Evolutionary conservation across 345 rosid genomes (phyloP).

Genomic region (Eucalyptus albens): DNA sequence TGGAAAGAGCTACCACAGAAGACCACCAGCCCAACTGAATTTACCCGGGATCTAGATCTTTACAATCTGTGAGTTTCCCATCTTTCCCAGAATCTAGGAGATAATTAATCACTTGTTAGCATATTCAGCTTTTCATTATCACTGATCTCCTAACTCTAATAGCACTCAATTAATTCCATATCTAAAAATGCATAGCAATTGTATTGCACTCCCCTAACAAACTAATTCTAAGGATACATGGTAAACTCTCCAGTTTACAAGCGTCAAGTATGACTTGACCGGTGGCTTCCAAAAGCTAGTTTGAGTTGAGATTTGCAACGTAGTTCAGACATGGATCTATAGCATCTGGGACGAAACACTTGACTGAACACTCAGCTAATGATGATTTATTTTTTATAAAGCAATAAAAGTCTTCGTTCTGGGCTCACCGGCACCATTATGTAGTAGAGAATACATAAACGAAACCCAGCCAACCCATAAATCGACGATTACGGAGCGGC

Average conservation of each 20-base stretch:
- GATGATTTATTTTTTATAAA: not conserved
- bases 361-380: not conserved
- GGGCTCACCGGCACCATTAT: not conserved
- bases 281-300: not conserved
- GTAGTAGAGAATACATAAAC: no score
- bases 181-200: not conserved
- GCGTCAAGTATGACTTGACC: no score
- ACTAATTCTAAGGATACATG: no score
- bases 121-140: not conserved
- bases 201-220: not conserved
- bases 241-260: no score
- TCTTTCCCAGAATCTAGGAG: not conserved
- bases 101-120: not conserved
- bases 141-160: not conserved
- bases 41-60: not conserved
- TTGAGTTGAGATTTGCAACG: not conserved
- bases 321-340: not conserved
- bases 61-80: fast-evolving
- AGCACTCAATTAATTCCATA: not conserved
- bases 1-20: not conserved
- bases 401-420: not conserved
- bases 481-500: no score
- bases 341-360: not conserved
- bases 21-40: not conserved
- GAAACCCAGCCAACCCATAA: no score